Percentiles rank a stretch among this genome's conserved stretches.
Evolutionary conservation across 768 basidiomycete genomes (phyloP).

Genomic region (Boletus insuetus): DNA sequence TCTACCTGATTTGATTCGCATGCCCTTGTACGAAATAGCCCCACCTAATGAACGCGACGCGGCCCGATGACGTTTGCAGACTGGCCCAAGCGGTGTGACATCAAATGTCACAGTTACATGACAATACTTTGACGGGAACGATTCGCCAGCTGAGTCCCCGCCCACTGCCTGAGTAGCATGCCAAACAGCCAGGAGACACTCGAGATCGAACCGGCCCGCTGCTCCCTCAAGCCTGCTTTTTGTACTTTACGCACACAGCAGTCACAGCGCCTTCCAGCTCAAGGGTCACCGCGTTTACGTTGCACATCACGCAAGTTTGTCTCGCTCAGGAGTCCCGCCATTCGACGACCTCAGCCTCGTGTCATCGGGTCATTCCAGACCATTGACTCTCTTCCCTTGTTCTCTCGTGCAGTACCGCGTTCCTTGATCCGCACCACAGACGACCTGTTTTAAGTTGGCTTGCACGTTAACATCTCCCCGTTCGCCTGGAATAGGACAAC

Average conservation of each 20-base stretch:
- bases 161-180: neutral
- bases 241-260: neutral
- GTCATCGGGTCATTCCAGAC: neutral
- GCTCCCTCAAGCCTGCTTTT: neutral
- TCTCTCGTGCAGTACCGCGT: neutral
- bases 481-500: neutral
- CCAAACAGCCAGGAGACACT: conserved; percentile 5
- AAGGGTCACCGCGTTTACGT: conserved; percentile 10
- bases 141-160: conserved; percentile 10
- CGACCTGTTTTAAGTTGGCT: neutral
- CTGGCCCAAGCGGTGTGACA: too few species aligned
- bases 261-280: neutral
- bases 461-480: neutral
- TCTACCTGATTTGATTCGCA: too few species aligned
- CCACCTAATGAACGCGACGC: too few species aligned
- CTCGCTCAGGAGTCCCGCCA: neutral
- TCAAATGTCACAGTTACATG: too few species aligned
- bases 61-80: too few species aligned
- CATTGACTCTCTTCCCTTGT: conserved; percentile 3
- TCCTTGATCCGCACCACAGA: conserved; percentile 7
- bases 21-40: too few species aligned
- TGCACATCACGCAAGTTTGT: neutral
- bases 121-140: neutral
- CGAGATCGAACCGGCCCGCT: neutral
- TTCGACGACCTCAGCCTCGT: conserved; percentile 15